Percentiles rank a stretch among this genome's conserved stretches.
phyloP scores from a whole-genome alignment of 2,329 filamentous ascomycete genomes.

The Aspergillus viridinutans region DNA sequence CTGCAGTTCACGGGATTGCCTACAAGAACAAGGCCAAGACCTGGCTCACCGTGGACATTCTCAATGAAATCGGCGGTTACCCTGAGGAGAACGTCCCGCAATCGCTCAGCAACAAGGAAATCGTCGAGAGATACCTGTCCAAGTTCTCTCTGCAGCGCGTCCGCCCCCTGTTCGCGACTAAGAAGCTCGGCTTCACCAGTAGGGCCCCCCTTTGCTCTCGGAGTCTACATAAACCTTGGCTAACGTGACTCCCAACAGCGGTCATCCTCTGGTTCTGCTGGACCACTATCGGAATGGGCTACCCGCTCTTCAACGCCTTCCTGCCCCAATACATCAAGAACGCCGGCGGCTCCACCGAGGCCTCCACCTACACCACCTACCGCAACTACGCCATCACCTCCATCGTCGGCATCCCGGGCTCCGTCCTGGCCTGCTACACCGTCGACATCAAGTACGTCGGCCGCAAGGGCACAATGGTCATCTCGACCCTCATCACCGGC shows the following conservation, averaged over 20 bases:
- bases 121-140: slow-evolving; percentile 57
- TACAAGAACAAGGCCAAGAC: slow-evolving; percentile 64
- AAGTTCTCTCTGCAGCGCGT: slow-evolving; percentile 66
- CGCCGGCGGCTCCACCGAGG: slow-evolving; percentile 40
- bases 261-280: slow-evolving; percentile 72
- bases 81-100: slow-evolving; percentile 38
- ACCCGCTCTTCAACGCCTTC: slow-evolving; percentile 85
- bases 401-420: slow-evolving; percentile 71
- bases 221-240: background rate
- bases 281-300: slow-evolving; percentile 79
- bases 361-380: slow-evolving; percentile 51
- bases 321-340: slow-evolving; percentile 78
- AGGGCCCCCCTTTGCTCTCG: slow-evolving; percentile 23
- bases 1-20: slow-evolving; percentile 74
- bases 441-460: slow-evolving; percentile 65
- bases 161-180: slow-evolving; percentile 56
- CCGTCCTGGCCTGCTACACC: slow-evolving; percentile 67
- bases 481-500: slow-evolving; percentile 49
- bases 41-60: slow-evolving; percentile 69
- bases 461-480: slow-evolving; percentile 54
- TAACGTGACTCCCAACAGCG: slow-evolving; percentile 45
- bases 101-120: slow-evolving; percentile 42
- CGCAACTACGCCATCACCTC: slow-evolving; percentile 80
- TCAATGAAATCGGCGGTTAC: slow-evolving; percentile 53
- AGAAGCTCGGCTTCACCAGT: slow-evolving; percentile 47